Evolutionary conservation across 495 filamentous ascomycete species (phyloP).

Genomic region (Tuber borchii): DNA sequence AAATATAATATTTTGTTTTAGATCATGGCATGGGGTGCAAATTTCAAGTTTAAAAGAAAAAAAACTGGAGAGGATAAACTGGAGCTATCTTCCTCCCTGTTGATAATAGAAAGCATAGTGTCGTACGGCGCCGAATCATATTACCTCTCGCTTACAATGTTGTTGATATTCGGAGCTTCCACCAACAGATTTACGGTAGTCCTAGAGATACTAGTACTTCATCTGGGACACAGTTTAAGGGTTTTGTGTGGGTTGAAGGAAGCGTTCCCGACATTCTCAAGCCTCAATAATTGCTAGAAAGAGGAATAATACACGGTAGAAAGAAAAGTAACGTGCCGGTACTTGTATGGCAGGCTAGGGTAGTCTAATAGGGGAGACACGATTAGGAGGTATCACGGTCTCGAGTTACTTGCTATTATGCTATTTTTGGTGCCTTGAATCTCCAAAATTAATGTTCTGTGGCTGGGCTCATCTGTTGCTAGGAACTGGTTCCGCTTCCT

Average conservation of each 20-base stretch:
- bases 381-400: too few relatives aligned
- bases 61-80: background rate
- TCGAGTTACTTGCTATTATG: too few relatives aligned
- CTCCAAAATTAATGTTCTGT: background rate
- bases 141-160: background rate
- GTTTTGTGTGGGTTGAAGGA: background rate
- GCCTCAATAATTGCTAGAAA: background rate
- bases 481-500: background rate
- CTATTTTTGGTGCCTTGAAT: too few relatives aligned
- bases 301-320: too few relatives aligned
- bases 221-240: background rate
- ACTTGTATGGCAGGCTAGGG: too few relatives aligned
- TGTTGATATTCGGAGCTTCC: background rate
- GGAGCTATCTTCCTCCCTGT: too few relatives aligned
- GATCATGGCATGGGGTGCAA: background rate
- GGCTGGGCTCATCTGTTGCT: background rate
- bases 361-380: too few relatives aligned
- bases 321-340: too few relatives aligned
- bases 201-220: background rate
- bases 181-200: background rate
- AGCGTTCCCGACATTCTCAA: background rate
- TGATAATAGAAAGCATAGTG: too few relatives aligned
- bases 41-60: background rate
- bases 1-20: too few relatives aligned
- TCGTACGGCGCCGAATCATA: background rate